Evolutionary conservation across 306 rosid genomes (phyloP), one percentile per base, ranked within the genome.

Genomic region (Rubus idaeus): DNA sequence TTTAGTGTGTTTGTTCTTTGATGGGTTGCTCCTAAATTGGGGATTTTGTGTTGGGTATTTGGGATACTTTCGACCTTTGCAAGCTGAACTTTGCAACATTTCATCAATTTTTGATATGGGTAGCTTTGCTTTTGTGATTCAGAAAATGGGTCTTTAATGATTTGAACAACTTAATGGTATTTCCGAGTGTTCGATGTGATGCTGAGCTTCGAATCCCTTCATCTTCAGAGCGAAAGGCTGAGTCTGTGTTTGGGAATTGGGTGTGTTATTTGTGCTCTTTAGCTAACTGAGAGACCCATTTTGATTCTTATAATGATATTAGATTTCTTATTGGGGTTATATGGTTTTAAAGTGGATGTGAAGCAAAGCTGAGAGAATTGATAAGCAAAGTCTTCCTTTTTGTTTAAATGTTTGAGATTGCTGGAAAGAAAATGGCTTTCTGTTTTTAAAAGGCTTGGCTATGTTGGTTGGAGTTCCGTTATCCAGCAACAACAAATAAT

Each of bases 291-390:
- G 53, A 46, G 70, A 73, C 26, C 76, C 78, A 56, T 39, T 70
- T 76, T 74, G n/a, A 44, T 67, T 74, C 49, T 62, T 73, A 52
- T 67, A 74, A 30, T 62, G 37, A 45, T n/a, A 30, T 30, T 0
- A 4, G 46, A 39, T 78, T 47, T 79, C 50, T 75, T 58, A 75
- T 46, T 69, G 78, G 73, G 76, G 68, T 82, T 70, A 82, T 74
- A 61, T 68, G 74, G 62, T 75, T 62, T 75, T 71, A 71, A 68
- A 85, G 77, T 81, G 77, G 79, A 75, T 84, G 83, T 77, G 81
- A 76, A 83, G 85, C 88, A 73, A 87, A 78, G 86, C 61, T 76
- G 80, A 50, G 60, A 78, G 82, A 87, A 77, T 79, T 63, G 77
- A 73, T 58, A 74, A 63, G 80, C 87, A 11, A 82, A 71, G 71